Base-by-base conservation (phyloP, 768 basidiomycete species). In the Megacollybia marginata region DNA sequence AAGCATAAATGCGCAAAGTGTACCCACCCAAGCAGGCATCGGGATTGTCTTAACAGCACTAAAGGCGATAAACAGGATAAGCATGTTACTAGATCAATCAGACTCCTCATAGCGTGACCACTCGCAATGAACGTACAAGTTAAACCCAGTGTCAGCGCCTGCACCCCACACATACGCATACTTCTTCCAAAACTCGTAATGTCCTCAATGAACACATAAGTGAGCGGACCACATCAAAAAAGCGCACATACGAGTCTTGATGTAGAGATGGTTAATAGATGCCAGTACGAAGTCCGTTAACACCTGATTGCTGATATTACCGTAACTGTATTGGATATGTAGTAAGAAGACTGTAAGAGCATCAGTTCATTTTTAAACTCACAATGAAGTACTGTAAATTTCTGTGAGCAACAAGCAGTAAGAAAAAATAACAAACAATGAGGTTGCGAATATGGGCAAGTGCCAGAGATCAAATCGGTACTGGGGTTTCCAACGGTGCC, bases 91-190 rank as follows among this genome's bases (percentile, higher is more conserved):
- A 44, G 28, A 44, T 20, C 3, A 5, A 18, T n/a, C 10, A 16
- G 16, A 40, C 4, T 33, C 36, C n/a, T n/a, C 28, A 47, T 33
- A 28, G 23, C 23, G 23, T 28, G 16, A 2, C 0, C 45, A 48
- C 12, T 6, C 20, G 19, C n/a, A 47, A 32, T 4, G 9, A 16
- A 48, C 50, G 13, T 20, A 52, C 48, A 61, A 52, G 47, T 61
- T 61, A 44, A 52, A 61, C 9, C 60, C 60, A 15, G 60, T 61
- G 47, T 61, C 60, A 4, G 60, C 60, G 1, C 56, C 60, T 7
- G 60, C 60, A 18, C 58, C 52, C 1, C 52, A 49, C 16, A 61
- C 33, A 44, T 61, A 61, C 35, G 58, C 60, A 48, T 57, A 61
- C 19, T 53, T 57, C 56, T 59, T 61, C 60, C 60, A 61, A 47